Percentiles rank a stretch among this genome's conserved stretches.
phyloP scores from a whole-genome alignment of 345 rosid species.

The Rhodamnia argentea region DNA sequence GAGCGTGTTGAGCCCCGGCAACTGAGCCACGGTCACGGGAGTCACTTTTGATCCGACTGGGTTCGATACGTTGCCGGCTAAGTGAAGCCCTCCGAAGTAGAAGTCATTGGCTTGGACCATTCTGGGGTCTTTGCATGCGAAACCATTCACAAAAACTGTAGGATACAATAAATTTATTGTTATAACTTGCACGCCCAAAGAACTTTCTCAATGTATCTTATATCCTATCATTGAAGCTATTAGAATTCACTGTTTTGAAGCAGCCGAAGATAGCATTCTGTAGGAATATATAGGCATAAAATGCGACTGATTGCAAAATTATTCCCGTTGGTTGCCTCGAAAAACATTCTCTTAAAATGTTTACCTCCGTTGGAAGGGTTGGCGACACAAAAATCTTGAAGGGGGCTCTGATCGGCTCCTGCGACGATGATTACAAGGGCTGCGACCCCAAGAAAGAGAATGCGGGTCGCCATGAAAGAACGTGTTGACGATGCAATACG shows the following conservation, averaged over 20 bases:
- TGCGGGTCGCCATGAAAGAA: background rate
- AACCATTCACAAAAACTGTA: constrained; percentile 3
- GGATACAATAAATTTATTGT: background rate
- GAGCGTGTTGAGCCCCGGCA: constrained; percentile 14
- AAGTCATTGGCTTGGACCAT: constrained; percentile 4
- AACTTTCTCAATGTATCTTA: no score
- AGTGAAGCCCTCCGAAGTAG: constrained; percentile 8
- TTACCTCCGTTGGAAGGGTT: background rate
- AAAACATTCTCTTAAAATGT: background rate
- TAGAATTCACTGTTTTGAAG: no score
- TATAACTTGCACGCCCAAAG: background rate
- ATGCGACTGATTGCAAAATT: no score
- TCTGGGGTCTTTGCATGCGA: background rate
- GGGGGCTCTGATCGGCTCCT: constrained; percentile 1
- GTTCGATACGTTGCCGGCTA: constrained; percentile 6
- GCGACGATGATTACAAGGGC: background rate
- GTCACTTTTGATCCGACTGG: constrained; percentile 7
- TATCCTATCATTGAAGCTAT: no score
- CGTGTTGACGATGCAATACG: background rate
- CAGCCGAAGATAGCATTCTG: background rate
- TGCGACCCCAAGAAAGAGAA: background rate
- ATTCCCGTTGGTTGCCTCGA: background rate
- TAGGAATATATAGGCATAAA: background rate
- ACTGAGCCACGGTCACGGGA: constrained; percentile 1
- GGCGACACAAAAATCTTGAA: constrained; percentile 14